Conservation (phyloP, 2,329 filamentous ascomycete species). For the Capronia coronata region DNA sequence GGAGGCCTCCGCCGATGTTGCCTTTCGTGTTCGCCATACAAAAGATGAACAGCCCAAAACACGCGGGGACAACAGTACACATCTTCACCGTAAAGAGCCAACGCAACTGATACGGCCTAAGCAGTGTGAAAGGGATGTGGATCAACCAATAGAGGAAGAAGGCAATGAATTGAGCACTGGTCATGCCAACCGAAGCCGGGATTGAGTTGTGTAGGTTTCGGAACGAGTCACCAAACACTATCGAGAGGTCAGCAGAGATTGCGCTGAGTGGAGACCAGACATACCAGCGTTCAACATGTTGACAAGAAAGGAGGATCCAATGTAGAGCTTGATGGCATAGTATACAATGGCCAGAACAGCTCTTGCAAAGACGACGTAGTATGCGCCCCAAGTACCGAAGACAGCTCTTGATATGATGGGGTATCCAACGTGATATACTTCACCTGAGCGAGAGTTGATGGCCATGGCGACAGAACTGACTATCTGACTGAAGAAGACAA, state of each 20-base stretch:
- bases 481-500: conserved; percentile 41
- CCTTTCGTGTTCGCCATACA: conserved; percentile 38
- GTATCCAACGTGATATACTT: conserved; percentile 41
- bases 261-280: neutral
- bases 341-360: conserved; percentile 39
- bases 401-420: conserved; percentile 36
- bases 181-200: conserved; percentile 32
- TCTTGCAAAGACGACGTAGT: conserved; percentile 40
- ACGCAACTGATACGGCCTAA: conserved; percentile 42
- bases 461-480: conserved; percentile 41
- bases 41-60: conserved; percentile 38
- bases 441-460: conserved; percentile 41
- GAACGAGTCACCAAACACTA: conserved; percentile 34
- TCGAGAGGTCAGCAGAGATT: neutral
- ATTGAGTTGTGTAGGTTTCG: conserved; percentile 33
- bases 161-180: conserved; percentile 33
- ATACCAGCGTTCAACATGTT: conserved; percentile 26
- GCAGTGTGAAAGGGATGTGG: conserved; percentile 39
- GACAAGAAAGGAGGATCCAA: conserved; percentile 24
- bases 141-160: conserved; percentile 38
- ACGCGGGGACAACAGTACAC: conserved; percentile 36
- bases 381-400: conserved; percentile 41
- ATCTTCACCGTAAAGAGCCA: conserved; percentile 44
- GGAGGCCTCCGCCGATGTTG: conserved; percentile 30
- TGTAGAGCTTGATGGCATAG: conserved; percentile 32